These are phyloP conservation scores for Pascua guehoae DNA, from an alignment of 1,284 basidiomycete genomes.

Conservation along the genomic window DNA sequence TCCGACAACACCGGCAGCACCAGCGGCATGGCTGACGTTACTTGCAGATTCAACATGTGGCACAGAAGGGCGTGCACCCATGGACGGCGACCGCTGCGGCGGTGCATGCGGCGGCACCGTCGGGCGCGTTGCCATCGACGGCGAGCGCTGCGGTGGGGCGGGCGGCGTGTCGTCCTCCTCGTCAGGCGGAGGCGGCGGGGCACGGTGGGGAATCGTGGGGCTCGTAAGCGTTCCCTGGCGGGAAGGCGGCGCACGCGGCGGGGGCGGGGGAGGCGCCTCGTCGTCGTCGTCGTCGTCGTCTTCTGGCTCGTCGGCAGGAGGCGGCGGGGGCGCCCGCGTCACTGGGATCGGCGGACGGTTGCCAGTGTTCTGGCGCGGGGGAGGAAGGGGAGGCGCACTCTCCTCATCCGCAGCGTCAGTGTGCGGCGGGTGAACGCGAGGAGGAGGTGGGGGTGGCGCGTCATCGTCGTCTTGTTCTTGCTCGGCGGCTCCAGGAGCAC, in stretches of 20 bases:
- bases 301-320: slow-evolving; percentile 5
- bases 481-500: not conserved
- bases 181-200: slow-evolving; percentile 16
- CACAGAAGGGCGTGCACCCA: no score
- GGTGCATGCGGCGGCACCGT: not conserved
- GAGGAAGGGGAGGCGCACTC: slow-evolving; percentile 22
- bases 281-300: slow-evolving; percentile 19
- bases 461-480: slow-evolving; percentile 19
- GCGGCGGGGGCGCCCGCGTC: slow-evolving; percentile 1
- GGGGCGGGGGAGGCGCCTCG: slow-evolving; percentile 12
- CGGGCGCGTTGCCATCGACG: slow-evolving; percentile 4
- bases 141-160: slow-evolving; percentile 10
- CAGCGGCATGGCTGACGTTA: no score
- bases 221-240: not conserved
- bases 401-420: slow-evolving; percentile 11
- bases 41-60: no score
- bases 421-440: not conserved
- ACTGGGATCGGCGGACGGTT: not conserved
- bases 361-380: slow-evolving; percentile 14
- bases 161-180: slow-evolving; percentile 8
- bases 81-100: not conserved
- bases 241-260: slow-evolving; percentile 19
- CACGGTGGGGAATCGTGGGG: slow-evolving; percentile 21
- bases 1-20: no score
- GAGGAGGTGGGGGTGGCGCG: slow-evolving; percentile 15